Percentiles rank a stretch among this genome's conserved stretches.
Conservation (phyloP, 1,284 basidiomycete genomes). For the Puccinia novopanici region DNA sequence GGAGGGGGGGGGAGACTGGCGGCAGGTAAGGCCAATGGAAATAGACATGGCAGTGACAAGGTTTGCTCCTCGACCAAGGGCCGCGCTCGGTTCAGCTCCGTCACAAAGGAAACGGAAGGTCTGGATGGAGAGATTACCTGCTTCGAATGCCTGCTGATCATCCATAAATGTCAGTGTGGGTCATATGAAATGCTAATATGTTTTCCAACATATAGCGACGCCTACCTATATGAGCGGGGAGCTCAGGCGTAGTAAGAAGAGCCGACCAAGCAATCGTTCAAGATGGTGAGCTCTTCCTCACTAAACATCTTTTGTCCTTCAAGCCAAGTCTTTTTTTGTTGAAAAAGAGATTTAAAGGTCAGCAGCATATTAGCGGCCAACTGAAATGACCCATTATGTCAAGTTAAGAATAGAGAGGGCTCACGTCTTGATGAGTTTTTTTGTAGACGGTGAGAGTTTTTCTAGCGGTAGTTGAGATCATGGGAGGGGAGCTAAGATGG, state of each 20-base stretch:
- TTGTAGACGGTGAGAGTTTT: conserved; percentile 40
- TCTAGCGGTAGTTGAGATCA: conserved; percentile 43
- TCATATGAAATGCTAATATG: too few species aligned
- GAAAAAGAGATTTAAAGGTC: neutral
- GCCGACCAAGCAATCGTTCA: conserved; percentile 48
- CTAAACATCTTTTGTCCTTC: conserved; percentile 43
- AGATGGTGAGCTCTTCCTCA: conserved; percentile 36
- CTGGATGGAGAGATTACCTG: too few species aligned
- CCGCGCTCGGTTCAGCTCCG: too few species aligned
- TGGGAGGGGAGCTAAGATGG: conserved; percentile 43
- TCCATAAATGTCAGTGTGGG: too few species aligned
- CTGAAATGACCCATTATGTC: neutral
- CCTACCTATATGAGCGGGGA: neutral
- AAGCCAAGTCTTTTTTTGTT: conserved; percentile 36
- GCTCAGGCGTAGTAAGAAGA: conserved; percentile 49
- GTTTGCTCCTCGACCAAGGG: too few species aligned
- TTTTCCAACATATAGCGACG: neutral
- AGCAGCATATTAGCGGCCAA: neutral
- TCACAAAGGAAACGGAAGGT: too few species aligned
- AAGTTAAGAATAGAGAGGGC: neutral
- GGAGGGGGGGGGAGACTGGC: too few species aligned
- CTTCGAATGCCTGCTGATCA: too few species aligned
- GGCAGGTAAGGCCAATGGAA: too few species aligned
- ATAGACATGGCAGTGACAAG: too few species aligned
- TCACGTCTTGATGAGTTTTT: conserved; percentile 48